Base-by-base conservation (phyloP, 331 rosid genomes). In the Acacia pycnantha region DNA sequence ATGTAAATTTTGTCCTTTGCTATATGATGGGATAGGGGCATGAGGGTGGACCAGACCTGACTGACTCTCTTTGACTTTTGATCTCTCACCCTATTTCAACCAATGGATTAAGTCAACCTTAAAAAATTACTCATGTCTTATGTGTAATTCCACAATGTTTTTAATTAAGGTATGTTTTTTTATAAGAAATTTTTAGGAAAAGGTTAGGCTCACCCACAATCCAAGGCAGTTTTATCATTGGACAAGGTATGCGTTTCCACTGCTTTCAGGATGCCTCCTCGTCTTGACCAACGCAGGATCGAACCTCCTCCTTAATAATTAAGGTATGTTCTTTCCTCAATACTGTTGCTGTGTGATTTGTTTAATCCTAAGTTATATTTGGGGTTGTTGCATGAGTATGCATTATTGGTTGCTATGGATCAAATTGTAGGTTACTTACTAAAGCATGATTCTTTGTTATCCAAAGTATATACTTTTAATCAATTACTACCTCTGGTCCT, bases 91-190 rank as follows among this genome's bases (percentile, higher is more conserved):
- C 76, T 73, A 84, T 84, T 89, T 89, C 90, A 90, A 90, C 91
- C 43, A 83, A 75, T 81, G 83, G 84, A 85, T 79, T 77, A 88
- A 88, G 98, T 94, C 97, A 93, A 91, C 93, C 88, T 89, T 90
- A 86, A 88, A 88, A 88, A 87, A 77, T 80, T 18, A 69, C n/a
- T 64, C 12, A 6, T 59, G 15, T 5, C 41, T 78, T 31, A 18
- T 41, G 43, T 62, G 50, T 68, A 67, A 18, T 50, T 64, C 47
- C 64, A 86, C 66, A 79, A 77, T 78, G 65, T 50, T 68, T 82
- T 83, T 51, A 19, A 24, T 83, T 51, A 19, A 24, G 64, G 50
- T 81, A 66, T 77, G 76, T 14, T 62, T 70, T 31, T 65, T 54
- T n/a, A n/a, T n/a, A n/a, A n/a, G n/a, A n/a, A n/a, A n/a, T n/a